Percentiles rank a stretch among this genome's conserved stretches.
phyloP scores from a whole-genome alignment of 2,329 filamentous ascomycete genomes.

The Oidium heveae region DNA sequence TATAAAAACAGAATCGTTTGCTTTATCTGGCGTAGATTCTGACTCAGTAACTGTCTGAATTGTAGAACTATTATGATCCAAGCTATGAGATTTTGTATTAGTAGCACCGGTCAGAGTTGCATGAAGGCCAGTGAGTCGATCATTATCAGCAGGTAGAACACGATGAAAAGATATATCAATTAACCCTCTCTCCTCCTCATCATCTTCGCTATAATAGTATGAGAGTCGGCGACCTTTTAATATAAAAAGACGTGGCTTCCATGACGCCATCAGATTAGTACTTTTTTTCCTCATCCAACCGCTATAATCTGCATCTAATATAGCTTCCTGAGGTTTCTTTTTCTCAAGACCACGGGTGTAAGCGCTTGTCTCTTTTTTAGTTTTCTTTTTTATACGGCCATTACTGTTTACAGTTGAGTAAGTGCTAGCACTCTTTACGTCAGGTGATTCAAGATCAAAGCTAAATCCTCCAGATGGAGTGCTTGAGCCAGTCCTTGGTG shows the following conservation, averaged over 20 bases:
- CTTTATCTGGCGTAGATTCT: conserved; percentile 13
- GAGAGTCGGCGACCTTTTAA: conserved; percentile 73
- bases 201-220: conserved; percentile 88
- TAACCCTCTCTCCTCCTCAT: conserved; percentile 77
- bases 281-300: conserved; percentile 99
- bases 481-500: conserved; percentile 52
- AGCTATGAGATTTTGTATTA: conserved; percentile 29
- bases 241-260: conserved; percentile 92
- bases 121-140: conserved; percentile 71
- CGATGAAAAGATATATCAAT: conserved; percentile 97
- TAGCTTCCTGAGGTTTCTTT: conserved; percentile 59
- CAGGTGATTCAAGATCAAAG: conserved; percentile 56
- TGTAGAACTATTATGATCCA: conserved; percentile 18
- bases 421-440: conserved; percentile 26
- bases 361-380: conserved; percentile 85
- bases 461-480: conserved; percentile 41
- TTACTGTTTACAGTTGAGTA: conserved; percentile 22
- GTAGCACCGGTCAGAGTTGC: conserved; percentile 79
- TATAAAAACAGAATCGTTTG: conserved; percentile 61
- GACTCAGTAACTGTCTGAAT: conserved; percentile 18
- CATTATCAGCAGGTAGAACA: conserved; percentile 82
- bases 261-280: conserved; percentile 84
- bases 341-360: conserved; percentile 72
- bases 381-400: conserved; percentile 29
- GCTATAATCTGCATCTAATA: conserved; percentile 69